These are phyloP conservation scores for Macroventuria anomochaeta DNA, from an alignment of 2,329 filamentous ascomycete species.

Conservation along the genomic window DNA sequence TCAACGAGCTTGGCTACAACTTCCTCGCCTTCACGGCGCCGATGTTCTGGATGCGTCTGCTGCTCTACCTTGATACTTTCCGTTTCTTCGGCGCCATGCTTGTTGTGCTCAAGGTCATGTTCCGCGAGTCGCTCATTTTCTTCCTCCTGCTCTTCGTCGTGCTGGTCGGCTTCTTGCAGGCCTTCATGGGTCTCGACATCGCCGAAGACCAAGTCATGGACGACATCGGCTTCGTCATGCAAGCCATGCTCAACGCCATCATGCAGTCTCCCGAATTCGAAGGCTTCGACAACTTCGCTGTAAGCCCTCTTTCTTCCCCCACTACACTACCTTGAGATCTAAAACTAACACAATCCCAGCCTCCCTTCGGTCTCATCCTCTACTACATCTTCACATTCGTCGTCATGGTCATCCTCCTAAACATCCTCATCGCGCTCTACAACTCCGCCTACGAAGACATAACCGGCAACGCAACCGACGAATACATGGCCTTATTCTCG, in stretches of 20 bases:
- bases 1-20: slow-evolving; percentile 88
- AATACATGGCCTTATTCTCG: slow-evolving; percentile 91
- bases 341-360: slow-evolving; percentile 45
- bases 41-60: slow-evolving; percentile 93
- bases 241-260: slow-evolving; percentile 86
- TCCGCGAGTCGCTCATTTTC: slow-evolving; percentile 82
- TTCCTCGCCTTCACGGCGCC: slow-evolving; percentile 91
- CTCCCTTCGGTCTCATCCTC: slow-evolving; percentile 90
- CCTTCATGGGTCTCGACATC: slow-evolving; percentile 89
- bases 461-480: slow-evolving; percentile 89
- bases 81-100: slow-evolving; percentile 98
- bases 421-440: slow-evolving; percentile 96
- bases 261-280: slow-evolving; percentile 91
- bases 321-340: background rate
- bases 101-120: slow-evolving; percentile 82
- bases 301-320: slow-evolving; percentile 24
- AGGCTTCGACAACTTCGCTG: slow-evolving; percentile 85
- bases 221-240: slow-evolving; percentile 74
- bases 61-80: slow-evolving; percentile 91
- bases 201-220: slow-evolving; percentile 71
- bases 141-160: slow-evolving; percentile 89
- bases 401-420: slow-evolving; percentile 92
- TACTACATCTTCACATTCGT: slow-evolving; percentile 99
- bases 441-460: slow-evolving; percentile 97
- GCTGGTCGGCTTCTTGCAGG: slow-evolving; percentile 86